These are phyloP conservation scores for Sporothrix inflata DNA, from an alignment of 2,329 filamentous ascomycete species.

Conservation along the genomic window DNA sequence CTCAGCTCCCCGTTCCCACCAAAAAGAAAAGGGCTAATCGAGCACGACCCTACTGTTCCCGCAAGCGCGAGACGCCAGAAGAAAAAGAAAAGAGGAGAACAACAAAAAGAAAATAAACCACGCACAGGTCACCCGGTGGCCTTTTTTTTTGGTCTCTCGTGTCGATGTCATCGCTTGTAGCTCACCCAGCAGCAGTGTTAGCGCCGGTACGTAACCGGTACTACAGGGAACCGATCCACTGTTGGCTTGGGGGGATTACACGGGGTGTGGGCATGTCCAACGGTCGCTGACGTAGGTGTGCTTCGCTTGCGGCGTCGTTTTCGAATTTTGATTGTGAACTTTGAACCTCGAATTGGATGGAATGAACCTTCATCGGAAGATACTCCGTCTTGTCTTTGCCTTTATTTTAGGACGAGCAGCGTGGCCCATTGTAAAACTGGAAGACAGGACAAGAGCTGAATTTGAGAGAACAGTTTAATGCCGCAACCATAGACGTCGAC, in stretches of 20 bases:
- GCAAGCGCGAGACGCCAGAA: background rate
- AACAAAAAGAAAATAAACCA: background rate
- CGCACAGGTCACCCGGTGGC: slow-evolving; percentile 1
- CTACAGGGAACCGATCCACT: background rate
- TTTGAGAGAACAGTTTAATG: too few species aligned
- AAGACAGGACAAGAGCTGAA: too few species aligned
- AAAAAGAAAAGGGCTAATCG: background rate
- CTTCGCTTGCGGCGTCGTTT: background rate
- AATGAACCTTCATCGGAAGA: too few species aligned
- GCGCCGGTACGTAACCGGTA: slow-evolving; percentile 7
- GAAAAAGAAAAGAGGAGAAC: background rate
- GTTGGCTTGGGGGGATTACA: background rate
- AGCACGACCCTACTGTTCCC: background rate
- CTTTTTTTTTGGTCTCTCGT: background rate
- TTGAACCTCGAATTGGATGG: too few species aligned
- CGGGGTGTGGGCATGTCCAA: background rate
- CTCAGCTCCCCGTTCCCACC: background rate
- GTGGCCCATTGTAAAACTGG: too few species aligned
- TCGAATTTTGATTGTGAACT: background rate
- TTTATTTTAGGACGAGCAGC: too few species aligned
- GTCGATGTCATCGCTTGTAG: background rate
- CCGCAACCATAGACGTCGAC: too few species aligned
- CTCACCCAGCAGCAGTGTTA: background rate
- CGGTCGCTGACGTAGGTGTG: background rate
- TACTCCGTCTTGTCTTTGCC: too few species aligned